Conservation (phyloP, 2,329 filamentous ascomycete genomes). For the Botrytis galanthina region DNA sequence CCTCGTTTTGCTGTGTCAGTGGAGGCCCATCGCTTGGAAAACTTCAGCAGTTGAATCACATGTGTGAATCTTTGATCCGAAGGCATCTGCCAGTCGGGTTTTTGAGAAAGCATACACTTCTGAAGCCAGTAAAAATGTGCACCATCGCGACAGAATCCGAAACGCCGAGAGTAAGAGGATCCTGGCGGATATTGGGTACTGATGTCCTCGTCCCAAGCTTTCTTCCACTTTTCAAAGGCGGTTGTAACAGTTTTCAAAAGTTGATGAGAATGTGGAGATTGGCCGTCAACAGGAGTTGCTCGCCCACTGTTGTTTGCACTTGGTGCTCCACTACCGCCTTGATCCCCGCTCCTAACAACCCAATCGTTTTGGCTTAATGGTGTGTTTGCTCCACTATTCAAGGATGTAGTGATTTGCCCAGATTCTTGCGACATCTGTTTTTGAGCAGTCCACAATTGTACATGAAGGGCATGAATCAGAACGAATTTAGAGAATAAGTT, state of each 20-base stretch:
- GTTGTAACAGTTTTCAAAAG: slow-evolving; percentile 48
- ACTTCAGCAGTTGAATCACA: slow-evolving; percentile 59
- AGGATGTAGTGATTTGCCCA: slow-evolving; percentile 24
- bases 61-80: slow-evolving; percentile 60
- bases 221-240: slow-evolving; percentile 71
- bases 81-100: slow-evolving; percentile 53
- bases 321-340: slow-evolving; percentile 42
- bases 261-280: slow-evolving; percentile 44
- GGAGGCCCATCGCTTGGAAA: slow-evolving; percentile 58
- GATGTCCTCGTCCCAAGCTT: slow-evolving; percentile 69
- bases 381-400: slow-evolving; percentile 49
- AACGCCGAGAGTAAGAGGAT: slow-evolving; percentile 54
- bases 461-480: slow-evolving; percentile 65
- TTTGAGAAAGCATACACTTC: slow-evolving; percentile 61
- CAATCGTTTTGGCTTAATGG: slow-evolving; percentile 60
- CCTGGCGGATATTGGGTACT: slow-evolving; percentile 61
- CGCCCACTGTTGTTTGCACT: slow-evolving; percentile 48
- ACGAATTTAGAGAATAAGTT: slow-evolving; percentile 75
- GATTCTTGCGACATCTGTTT: slow-evolving; percentile 42
- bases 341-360: slow-evolving; percentile 46
- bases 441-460: slow-evolving; percentile 55
- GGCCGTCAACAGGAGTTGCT: slow-evolving; percentile 46
- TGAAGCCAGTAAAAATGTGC: slow-evolving; percentile 74
- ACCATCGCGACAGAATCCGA: slow-evolving; percentile 69
- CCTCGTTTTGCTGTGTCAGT: slow-evolving; percentile 63